Percentiles rank a stretch among this genome's conserved stretches.
Conservation (phyloP, 148 eudicot genomes). For the Heliamphora exappendiculata region DNA sequence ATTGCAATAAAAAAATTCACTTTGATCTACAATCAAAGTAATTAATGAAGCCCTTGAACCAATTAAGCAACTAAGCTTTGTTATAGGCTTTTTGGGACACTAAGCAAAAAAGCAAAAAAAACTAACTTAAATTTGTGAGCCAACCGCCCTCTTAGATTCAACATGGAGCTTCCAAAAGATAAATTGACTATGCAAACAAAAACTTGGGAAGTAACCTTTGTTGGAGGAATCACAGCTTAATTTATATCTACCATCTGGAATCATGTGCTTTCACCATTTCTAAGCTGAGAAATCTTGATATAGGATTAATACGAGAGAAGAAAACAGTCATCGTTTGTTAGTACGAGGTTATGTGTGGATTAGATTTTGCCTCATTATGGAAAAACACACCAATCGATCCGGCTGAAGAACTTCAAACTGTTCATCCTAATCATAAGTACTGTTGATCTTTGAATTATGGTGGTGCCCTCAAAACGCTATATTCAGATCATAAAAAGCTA, state of each 20-base stretch:
- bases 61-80: no score
- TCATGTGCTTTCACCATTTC: not conserved
- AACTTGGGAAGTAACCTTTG: not conserved
- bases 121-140: no score
- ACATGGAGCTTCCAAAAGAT: not conserved
- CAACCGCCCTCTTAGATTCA: not conserved
- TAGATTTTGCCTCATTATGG: not conserved
- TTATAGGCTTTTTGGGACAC: no score
- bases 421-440: not conserved
- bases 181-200: not conserved
- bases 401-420: not conserved
- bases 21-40: no score
- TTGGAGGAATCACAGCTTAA: not conserved
- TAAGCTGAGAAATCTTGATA: not conserved
- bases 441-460: not conserved
- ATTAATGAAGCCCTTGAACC: no score
- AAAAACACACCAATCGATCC: not conserved
- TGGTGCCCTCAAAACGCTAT: not conserved
- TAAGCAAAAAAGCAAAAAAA: no score
- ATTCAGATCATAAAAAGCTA: not conserved
- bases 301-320: not conserved
- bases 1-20: no score
- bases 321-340: not conserved
- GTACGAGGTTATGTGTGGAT: not conserved
- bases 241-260: not conserved